phyloP scores from a whole-genome alignment of 2,329 filamentous ascomycete species.

The Hawksworthiomyces lignivorus region DNA sequence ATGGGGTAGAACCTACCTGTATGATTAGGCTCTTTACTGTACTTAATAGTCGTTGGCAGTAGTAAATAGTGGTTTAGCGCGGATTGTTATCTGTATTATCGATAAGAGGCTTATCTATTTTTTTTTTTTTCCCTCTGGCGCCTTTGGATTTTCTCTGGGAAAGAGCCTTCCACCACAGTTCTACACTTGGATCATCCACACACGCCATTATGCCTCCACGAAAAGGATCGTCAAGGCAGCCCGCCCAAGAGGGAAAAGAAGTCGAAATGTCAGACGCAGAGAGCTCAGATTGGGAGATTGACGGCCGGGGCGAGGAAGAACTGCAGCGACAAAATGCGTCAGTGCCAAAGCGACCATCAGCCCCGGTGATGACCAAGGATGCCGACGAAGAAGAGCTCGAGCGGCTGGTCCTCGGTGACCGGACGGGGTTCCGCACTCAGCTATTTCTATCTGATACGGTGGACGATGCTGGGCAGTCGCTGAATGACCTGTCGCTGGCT shows the following conservation, averaged over 20 bases:
- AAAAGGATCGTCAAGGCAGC: not conserved
- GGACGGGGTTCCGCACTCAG: conserved; percentile 69
- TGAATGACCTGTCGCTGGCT: conserved; percentile 24
- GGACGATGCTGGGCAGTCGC: conserved; percentile 26
- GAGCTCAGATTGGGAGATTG: conserved; percentile 21
- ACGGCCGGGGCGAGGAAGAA: conserved; percentile 19
- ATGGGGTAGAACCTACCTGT: no score
- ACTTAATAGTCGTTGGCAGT: no score
- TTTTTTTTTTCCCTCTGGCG: conserved; percentile 6
- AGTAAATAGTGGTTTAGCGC: no score
- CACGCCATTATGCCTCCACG: conserved; percentile 2
- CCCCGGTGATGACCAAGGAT: conserved; percentile 56
- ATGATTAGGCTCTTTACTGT: no score
- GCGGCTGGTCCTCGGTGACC: conserved; percentile 79
- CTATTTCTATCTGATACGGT: conserved; percentile 51
- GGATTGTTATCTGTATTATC: no score
- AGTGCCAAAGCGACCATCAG: conserved; percentile 13
- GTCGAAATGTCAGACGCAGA: conserved; percentile 12
- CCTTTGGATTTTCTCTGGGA: no score
- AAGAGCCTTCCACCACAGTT: no score
- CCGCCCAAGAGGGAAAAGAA: conserved; percentile 10
- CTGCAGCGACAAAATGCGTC: conserved; percentile 10
- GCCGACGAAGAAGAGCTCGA: conserved; percentile 80
- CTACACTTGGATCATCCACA: no score
- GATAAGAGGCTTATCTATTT: conserved; percentile 8